Evolutionary conservation across 306 rosid species (phyloP), one percentile per base, ranked within the genome.

Genomic region (Malus domestica): DNA sequence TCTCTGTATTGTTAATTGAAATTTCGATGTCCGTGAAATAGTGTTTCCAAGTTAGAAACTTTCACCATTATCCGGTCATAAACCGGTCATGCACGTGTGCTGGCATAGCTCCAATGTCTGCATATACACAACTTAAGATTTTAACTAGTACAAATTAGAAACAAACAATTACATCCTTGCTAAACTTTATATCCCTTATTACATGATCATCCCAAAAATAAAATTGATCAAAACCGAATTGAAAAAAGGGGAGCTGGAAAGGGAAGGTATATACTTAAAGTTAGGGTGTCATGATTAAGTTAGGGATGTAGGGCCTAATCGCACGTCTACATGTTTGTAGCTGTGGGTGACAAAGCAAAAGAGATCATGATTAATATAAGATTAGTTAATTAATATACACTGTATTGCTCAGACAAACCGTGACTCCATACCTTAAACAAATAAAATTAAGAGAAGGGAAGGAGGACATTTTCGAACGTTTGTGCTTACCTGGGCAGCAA

Each of bases 321-420:
- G 54, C 84, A 79, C 86, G 89, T 82, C 90, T 84, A 83, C 87
- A 87, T 91, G 93, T 86, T 89, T 80, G 90, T 71, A 81, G 85
- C 78, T 80, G 72, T 79, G 72, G 81, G 77, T 29, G 88, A 87
- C 93, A 89, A 84, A 32, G 46, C 63, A 65, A 78, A 87, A 87
- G 88, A 78, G 72, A 70, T 68, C 71, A 79, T 19, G 80, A 78
- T 77, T 75, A 72, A 20, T 58, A 71, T 64, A 75, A 20, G 70
- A 76, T 73, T 87, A 76, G 57, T 80, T 78, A 82, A 80, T 84
- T 67, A 82, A 55, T 66, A 79, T 46, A 79, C 80, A 83, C 83
- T 64, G 78, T 87, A 82, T 78, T 82, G 86, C 85, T 84, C 61
- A 62, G 90, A 90, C 96, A 87, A 86, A 81, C 85, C 71, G 54